Percentiles rank a stretch among this genome's conserved stretches.
Evolutionary conservation across 208 protist genomes (phyloP).

Genomic region (Porcisia deanei): DNA sequence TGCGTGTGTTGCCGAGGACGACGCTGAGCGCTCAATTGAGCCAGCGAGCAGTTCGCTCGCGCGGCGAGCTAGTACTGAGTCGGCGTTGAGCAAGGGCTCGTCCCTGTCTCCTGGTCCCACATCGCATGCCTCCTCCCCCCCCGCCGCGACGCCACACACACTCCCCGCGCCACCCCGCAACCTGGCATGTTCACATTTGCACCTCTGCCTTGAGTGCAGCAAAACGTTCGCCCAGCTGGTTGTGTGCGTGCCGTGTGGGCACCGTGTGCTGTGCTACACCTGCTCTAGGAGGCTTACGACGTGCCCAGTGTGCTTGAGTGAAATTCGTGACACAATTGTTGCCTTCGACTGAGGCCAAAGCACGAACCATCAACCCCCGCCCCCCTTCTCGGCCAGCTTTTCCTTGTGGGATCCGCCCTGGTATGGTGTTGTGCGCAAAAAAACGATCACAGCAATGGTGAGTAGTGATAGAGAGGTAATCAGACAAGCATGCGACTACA

Average conservation of each 20-base stretch:
- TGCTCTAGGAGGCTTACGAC: conserved; percentile 59
- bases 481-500: too few species aligned
- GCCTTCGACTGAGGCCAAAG: conserved; percentile 34
- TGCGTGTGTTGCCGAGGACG: not conserved
- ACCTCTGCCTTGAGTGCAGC: conserved; percentile 47
- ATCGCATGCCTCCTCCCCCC: not conserved
- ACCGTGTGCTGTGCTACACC: conserved; percentile 71
- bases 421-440: not conserved
- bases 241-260: conserved; percentile 74
- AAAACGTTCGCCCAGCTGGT: conserved; percentile 42
- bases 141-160: not conserved
- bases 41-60: not conserved
- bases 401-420: not conserved
- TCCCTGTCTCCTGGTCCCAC: not conserved
- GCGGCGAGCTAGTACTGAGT: not conserved
- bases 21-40: not conserved
- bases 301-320: conserved; percentile 76
- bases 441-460: too few species aligned
- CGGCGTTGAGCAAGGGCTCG: not conserved
- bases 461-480: too few species aligned
- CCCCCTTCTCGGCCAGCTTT: not conserved
- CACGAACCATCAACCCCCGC: not conserved
- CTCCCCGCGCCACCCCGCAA: too few species aligned
- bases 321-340: conserved; percentile 36
- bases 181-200: conserved; percentile 8